Evolutionary conservation across 2,329 filamentous ascomycete species (phyloP), one percentile per base, ranked within the genome.

Genomic region (Ophiosphaerella korrae): DNA sequence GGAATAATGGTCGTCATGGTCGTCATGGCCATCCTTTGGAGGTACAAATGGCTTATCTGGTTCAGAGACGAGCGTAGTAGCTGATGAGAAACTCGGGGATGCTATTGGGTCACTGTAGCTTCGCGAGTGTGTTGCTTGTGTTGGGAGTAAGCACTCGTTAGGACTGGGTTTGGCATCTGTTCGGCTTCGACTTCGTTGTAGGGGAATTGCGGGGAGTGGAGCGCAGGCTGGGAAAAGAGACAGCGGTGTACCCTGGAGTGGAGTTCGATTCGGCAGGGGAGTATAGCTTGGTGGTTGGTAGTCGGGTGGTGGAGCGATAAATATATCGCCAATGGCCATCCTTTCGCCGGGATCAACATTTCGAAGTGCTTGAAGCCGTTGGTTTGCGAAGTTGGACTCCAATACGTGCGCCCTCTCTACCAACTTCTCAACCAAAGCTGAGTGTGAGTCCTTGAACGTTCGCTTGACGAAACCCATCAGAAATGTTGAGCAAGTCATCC

Each of bases 381-480:
- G 62, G 47, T 73, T 73, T n/a, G 68, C 70, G 2, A 64, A 53
- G 18, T 65, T 64, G 5, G 66, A 63, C 46, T 74, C 71, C 13
- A 71, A 50, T n/a, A 71, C 54, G 39, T 73, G 71, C 26, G 71
- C 71, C 45, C 67, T 68, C 48, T 73, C 72, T 2, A 75, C 66
- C 8, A 74, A 53, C 24, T 73, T 68, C 34, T 88, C 84, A 2
- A 93, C 88, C 3, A 96, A 80, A 2, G 82, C 78, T 8, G 79
- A 81, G 64, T 95, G 90, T 0, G 89, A 84, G 66, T 88, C 89
- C 64, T 89, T 89, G 39, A 95, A 80, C 12, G 89, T 94, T 75
- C 86, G 89, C 78, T 89, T 92, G 51, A 96, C 88, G 66, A 95
- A 95, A 7, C 77, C 75, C 0, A 86, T 81, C 77, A 94, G 83